A percentile compares a stretch with the other conserved stretches of the same genome.
Evolutionary conservation across 2,329 filamentous ascomycete species (phyloP).

Genomic region (Mycogone perniciosa): DNA sequence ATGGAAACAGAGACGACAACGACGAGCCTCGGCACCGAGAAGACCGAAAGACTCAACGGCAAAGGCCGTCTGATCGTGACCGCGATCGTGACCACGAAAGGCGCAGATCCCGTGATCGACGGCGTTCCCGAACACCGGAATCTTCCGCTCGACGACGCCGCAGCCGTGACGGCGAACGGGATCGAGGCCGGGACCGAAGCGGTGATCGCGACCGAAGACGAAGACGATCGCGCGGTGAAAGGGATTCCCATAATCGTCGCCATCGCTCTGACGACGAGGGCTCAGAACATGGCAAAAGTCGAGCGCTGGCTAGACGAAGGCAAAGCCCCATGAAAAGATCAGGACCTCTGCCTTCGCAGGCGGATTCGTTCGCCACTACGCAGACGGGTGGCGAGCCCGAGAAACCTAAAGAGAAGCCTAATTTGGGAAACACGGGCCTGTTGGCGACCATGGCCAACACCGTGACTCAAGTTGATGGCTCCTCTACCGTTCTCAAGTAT

Average conservation of each 20-base stretch:
- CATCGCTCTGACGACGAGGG: slow-evolving; percentile 14
- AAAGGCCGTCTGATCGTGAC: slow-evolving; percentile 18
- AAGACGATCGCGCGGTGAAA: slow-evolving; percentile 29
- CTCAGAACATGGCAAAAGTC: slow-evolving; percentile 15
- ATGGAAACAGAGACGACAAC: slow-evolving; percentile 2
- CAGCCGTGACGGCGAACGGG: slow-evolving; percentile 7
- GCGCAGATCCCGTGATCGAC: slow-evolving; percentile 24
- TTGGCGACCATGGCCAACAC: slow-evolving; percentile 84
- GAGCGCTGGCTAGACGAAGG: slow-evolving; percentile 13
- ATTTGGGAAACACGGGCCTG: slow-evolving; percentile 72
- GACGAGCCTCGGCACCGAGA: slow-evolving; percentile 14
- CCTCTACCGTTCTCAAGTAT: slow-evolving; percentile 81
- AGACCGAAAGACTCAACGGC: slow-evolving; percentile 16
- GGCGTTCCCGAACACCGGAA: slow-evolving; percentile 28
- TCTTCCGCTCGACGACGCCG: slow-evolving; percentile 15
- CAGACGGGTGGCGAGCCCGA: slow-evolving; percentile 34
- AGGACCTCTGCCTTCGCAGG: slow-evolving; percentile 55
- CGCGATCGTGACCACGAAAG: slow-evolving; percentile 20
- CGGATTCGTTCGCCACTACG: slow-evolving; percentile 51
- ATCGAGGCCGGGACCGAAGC: slow-evolving; percentile 10
- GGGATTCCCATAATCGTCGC: slow-evolving; percentile 21
- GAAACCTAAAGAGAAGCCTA: slow-evolving; percentile 77
- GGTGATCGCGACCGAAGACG: slow-evolving; percentile 22
- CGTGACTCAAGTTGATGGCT: slow-evolving; percentile 63
- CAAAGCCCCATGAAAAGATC: slow-evolving; percentile 24